Percentiles rank a stretch among this genome's conserved stretches.
Evolutionary conservation across 2,329 filamentous ascomycete species (phyloP).

Genomic region (Triangularia setosa): DNA sequence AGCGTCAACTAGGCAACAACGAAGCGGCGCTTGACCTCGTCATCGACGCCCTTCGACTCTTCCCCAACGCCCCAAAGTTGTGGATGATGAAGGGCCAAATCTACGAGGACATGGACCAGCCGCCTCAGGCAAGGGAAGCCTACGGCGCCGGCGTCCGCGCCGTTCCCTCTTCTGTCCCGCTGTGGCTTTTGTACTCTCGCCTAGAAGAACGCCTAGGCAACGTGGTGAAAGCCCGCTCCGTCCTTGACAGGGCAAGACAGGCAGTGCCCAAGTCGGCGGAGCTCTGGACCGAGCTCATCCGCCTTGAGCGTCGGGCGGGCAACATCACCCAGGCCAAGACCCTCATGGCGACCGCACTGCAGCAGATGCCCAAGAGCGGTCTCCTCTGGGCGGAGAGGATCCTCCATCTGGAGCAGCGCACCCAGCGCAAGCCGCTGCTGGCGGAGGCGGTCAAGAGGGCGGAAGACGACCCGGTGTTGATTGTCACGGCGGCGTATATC

Average conservation of each 20-base stretch:
- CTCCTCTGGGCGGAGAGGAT: slow-evolving; percentile 92
- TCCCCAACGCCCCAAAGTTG: slow-evolving; percentile 80
- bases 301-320: slow-evolving; percentile 82
- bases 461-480: slow-evolving; percentile 83
- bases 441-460: slow-evolving; percentile 96
- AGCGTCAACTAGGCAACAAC: slow-evolving; percentile 74
- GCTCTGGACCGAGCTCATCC: slow-evolving; percentile 90
- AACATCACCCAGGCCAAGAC: slow-evolving; percentile 82
- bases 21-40: slow-evolving; percentile 83
- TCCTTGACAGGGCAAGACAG: slow-evolving; percentile 85
- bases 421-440: slow-evolving; percentile 85
- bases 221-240: slow-evolving; percentile 85
- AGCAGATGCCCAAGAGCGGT: slow-evolving; percentile 84
- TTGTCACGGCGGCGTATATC: slow-evolving; percentile 88
- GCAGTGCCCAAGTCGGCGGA: slow-evolving; percentile 80
- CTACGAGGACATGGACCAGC: slow-evolving; percentile 77
- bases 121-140: slow-evolving; percentile 82
- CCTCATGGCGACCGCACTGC: slow-evolving; percentile 88
- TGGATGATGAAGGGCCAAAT: slow-evolving; percentile 99
- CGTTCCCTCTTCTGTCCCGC: slow-evolving; percentile 74
- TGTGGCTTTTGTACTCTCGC: slow-evolving; percentile 86
- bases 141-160: slow-evolving; percentile 85
- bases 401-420: slow-evolving; percentile 86
- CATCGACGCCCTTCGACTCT: slow-evolving; percentile 79
- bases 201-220: slow-evolving; percentile 83